These are phyloP conservation scores for Hypoxylon sp. DNA, from an alignment of 2,329 filamentous ascomycete species.

Conservation along the genomic window DNA sequence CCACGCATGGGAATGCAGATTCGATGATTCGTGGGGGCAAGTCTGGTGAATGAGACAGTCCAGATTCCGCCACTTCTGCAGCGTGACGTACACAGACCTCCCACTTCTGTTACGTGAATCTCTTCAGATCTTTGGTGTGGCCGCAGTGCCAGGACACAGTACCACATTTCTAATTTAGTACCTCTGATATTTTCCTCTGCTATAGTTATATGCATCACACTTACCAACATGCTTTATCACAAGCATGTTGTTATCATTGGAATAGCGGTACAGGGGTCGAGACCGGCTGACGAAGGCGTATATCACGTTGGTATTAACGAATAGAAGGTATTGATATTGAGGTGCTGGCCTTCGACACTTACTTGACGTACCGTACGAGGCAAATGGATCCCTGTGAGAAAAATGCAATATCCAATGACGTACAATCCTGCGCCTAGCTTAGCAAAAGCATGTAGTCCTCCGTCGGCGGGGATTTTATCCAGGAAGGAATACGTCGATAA, in stretches of 20 bases:
- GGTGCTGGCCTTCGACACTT: neutral
- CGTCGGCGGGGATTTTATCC: slow-evolving; percentile 5
- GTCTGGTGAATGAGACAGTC: slow-evolving; percentile 10
- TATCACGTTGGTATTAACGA: slow-evolving; percentile 1
- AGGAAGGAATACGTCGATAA: slow-evolving; percentile 12
- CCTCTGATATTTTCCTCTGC: neutral
- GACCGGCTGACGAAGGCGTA: neutral
- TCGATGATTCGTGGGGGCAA: slow-evolving; percentile 22
- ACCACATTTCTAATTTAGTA: neutral
- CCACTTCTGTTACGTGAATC: slow-evolving; percentile 20
- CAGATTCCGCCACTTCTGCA: slow-evolving; percentile 31
- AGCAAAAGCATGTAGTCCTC: neutral
- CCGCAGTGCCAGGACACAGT: neutral
- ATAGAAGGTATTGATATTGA: neutral
- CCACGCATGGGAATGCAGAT: slow-evolving; percentile 27
- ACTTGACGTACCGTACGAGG: slow-evolving; percentile 23
- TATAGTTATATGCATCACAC: neutral
- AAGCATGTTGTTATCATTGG: neutral
- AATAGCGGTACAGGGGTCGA: neutral
- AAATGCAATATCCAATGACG: slow-evolving; percentile 6
- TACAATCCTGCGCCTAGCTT: slow-evolving; percentile 16
- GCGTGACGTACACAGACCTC: slow-evolving; percentile 36
- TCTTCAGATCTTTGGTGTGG: slow-evolving; percentile 8
- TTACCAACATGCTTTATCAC: neutral
- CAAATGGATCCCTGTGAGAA: slow-evolving; percentile 19